phyloP scores from a whole-genome alignment of 2,329 filamentous ascomycete genomes.

The Diaporthe citri region DNA sequence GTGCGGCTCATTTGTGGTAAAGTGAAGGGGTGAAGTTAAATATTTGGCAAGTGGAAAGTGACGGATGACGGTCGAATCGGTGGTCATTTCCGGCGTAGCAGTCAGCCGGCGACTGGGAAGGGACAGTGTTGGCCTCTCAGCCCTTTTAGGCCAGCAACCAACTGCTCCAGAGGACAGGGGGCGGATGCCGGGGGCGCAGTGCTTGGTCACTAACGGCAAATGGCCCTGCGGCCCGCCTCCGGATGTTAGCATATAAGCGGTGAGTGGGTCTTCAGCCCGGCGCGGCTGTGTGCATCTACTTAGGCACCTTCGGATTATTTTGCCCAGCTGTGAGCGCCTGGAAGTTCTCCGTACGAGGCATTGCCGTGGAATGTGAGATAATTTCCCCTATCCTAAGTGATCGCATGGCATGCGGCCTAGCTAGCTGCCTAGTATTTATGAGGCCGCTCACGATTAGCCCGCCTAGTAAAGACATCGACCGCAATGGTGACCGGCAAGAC shows the following conservation, averaged over 20 bases:
- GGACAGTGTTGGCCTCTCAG: slow-evolving; percentile 26
- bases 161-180: background rate
- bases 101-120: slow-evolving; percentile 50
- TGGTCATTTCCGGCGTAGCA: slow-evolving; percentile 40
- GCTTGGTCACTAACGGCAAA: background rate
- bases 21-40: slow-evolving; percentile 35
- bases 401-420: background rate
- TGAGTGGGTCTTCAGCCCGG: background rate
- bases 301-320: background rate
- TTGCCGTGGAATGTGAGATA: background rate
- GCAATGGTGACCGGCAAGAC: background rate
- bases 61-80: slow-evolving; percentile 49
- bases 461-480: background rate
- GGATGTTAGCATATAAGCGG: background rate
- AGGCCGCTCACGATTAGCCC: background rate
- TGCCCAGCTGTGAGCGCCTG: background rate
- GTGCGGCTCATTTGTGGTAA: background rate
- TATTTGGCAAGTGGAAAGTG: slow-evolving; percentile 45
- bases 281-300: slow-evolving; percentile 14
- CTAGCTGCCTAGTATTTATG: background rate
- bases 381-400: background rate
- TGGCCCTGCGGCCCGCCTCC: background rate
- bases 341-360: background rate
- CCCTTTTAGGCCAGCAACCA: background rate
- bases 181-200: background rate